Percentiles rank a stretch among this genome's conserved stretches.
phyloP scores from a whole-genome alignment of 2,329 filamentous ascomycete species.

The Zasmidium angulare region DNA sequence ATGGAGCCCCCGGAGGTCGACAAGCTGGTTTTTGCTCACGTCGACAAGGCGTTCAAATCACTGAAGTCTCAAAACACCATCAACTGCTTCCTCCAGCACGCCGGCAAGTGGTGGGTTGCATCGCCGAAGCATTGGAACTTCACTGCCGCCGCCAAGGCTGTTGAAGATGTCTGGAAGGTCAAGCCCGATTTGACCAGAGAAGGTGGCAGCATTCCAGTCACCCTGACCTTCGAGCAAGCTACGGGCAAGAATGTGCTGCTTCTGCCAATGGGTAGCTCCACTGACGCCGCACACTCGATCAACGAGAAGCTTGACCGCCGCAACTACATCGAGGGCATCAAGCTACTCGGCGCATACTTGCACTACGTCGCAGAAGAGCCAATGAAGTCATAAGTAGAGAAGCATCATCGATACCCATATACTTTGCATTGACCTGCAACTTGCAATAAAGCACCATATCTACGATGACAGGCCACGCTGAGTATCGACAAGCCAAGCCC shows the following conservation, averaged over 20 bases:
- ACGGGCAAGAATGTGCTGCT: constrained; percentile 97
- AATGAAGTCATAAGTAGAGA: constrained; percentile 29
- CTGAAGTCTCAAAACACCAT: constrained; percentile 89
- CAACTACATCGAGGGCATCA: constrained; percentile 98
- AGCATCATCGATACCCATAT: neutral
- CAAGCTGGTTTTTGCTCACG: constrained; percentile 76
- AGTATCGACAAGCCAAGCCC: neutral
- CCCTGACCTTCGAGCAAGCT: constrained; percentile 93
- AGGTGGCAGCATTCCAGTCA: constrained; percentile 95
- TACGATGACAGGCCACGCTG: neutral
- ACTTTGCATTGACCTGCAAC: neutral
- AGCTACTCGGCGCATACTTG: constrained; percentile 89
- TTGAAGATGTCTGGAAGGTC: constrained; percentile 89
- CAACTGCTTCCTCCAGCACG: constrained; percentile 76
- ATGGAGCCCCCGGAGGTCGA: constrained; percentile 95
- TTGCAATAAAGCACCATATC: too few relatives aligned
- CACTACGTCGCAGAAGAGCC: constrained; percentile 95
- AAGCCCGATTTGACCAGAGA: constrained; percentile 94
- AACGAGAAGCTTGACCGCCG: constrained; percentile 97
- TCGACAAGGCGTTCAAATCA: constrained; percentile 81
- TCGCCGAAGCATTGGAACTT: constrained; percentile 99
- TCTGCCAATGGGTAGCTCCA: constrained; percentile 95
- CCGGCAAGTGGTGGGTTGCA: constrained; percentile 98
- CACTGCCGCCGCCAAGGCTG: constrained; percentile 88
- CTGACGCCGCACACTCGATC: constrained; percentile 87